phyloP scores from a whole-genome alignment of 148 eudicot species.

The Rheum nobile region DNA sequence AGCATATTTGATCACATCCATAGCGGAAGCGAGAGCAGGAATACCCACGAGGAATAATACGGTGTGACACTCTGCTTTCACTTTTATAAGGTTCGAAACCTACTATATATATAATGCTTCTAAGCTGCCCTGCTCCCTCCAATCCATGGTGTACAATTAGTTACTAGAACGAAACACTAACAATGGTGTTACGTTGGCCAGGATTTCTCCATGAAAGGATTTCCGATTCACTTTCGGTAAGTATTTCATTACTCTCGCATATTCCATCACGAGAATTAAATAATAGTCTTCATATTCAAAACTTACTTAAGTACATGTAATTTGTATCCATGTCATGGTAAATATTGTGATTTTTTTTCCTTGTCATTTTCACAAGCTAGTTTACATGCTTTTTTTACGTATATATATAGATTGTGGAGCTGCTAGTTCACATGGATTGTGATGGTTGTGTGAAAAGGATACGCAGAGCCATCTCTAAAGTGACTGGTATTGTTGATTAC shows the following conservation, averaged over 20 bases:
- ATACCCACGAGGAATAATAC: neutral
- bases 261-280: neutral
- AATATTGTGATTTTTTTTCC: neutral
- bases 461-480: slow-evolving; percentile 32
- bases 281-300: neutral
- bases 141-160: neutral
- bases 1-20: neutral
- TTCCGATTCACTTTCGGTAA: neutral
- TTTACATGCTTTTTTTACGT: neutral
- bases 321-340: neutral
- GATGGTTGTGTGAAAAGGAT: slow-evolving; percentile 48
- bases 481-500: slow-evolving; percentile 22
- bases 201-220: neutral
- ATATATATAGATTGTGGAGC: slow-evolving; percentile 31
- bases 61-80: too few relatives aligned
- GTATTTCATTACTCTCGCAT: neutral
- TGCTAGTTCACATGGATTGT: slow-evolving; percentile 47
- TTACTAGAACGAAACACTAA: neutral
- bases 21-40: neutral
- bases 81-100: neutral
- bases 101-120: neutral
- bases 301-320: neutral
- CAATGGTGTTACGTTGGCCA: slow-evolving; percentile 1
- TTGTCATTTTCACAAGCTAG: too few relatives aligned
- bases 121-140: neutral